A percentile compares a stretch with the other conserved stretches of the same genome.
Conservation (phyloP, 2,329 filamentous ascomycete species). For the Akanthomyces lecanii region DNA sequence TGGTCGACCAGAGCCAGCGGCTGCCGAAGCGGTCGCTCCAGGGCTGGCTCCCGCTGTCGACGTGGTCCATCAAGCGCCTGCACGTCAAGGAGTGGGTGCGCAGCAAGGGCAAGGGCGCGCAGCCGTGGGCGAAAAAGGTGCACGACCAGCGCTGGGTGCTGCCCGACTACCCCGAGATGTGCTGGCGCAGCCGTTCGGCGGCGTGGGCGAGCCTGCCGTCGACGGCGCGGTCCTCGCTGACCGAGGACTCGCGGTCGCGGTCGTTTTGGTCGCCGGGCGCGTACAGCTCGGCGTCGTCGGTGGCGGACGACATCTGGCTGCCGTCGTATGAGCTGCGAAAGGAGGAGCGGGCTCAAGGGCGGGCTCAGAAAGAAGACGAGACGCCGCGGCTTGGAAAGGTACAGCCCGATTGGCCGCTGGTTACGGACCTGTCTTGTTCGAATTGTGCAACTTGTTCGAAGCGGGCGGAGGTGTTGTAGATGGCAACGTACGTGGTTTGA, state of each 20-base stretch:
- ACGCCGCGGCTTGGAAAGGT: neutral
- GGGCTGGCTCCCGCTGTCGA: constrained; percentile 10
- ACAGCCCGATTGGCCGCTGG: neutral
- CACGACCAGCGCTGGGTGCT: constrained; percentile 7
- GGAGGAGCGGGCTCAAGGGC: neutral
- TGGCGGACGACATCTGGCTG: constrained; percentile 8
- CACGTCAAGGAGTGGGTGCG: constrained; percentile 12
- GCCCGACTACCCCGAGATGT: constrained; percentile 16
- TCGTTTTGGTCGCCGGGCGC: constrained; percentile 3
- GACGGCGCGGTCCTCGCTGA: constrained; percentile 6
- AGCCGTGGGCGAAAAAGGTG: constrained; percentile 8
- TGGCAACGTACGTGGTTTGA: neutral
- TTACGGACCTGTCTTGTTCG: neutral
- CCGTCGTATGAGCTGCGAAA: neutral
- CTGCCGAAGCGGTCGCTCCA: constrained; percentile 8
- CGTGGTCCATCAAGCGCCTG: constrained; percentile 10
- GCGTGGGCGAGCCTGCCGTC: neutral
- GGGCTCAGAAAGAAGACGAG: neutral
- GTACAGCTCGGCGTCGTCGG: constrained; percentile 1
- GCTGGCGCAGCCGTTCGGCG: constrained; percentile 18
- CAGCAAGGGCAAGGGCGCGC: neutral
- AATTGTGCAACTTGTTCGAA: neutral
- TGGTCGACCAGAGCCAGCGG: constrained; percentile 5
- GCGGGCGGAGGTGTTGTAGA: neutral
- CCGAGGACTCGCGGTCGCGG: neutral